Percentiles rank a stretch among this genome's conserved stretches.
These are phyloP conservation scores for Clonostachys chloroleuca DNA, from an alignment of 2,329 filamentous ascomycete genomes.

Conservation along the genomic window DNA sequence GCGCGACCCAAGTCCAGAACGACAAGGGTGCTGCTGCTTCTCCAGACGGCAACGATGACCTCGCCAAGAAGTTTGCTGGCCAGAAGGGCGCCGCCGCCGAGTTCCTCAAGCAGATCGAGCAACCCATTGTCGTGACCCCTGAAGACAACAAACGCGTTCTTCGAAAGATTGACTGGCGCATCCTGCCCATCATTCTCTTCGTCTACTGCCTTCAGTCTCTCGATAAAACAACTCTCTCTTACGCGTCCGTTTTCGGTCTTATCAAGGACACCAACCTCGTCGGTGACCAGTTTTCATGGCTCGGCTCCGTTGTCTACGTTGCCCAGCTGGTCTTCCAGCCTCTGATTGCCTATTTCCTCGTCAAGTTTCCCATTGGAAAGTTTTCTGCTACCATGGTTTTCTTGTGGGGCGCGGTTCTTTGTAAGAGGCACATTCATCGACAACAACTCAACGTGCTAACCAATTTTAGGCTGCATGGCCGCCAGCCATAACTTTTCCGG, in stretches of 20 bases:
- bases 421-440: slow-evolving; percentile 14
- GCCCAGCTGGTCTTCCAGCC: slow-evolving; percentile 38
- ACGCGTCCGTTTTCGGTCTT: slow-evolving; percentile 61
- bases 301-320: slow-evolving; percentile 35
- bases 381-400: slow-evolving; percentile 45
- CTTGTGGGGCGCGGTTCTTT: slow-evolving; percentile 46
- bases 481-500: slow-evolving; percentile 11
- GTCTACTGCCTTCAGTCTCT: slow-evolving; percentile 39
- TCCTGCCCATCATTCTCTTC: slow-evolving; percentile 45
- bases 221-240: slow-evolving; percentile 39
- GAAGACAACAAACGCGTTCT: slow-evolving; percentile 44
- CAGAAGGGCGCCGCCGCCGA: slow-evolving; percentile 39
- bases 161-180: slow-evolving; percentile 40
- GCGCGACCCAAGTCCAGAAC: no score
- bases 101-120: slow-evolving; percentile 37
- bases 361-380: slow-evolving; percentile 50
- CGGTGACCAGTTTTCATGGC: slow-evolving; percentile 59
- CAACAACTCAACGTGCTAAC: background rate
- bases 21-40: no score
- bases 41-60: no score
- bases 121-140: slow-evolving; percentile 40
- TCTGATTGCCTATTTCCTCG: slow-evolving; percentile 47
- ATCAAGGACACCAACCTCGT: slow-evolving; percentile 43
- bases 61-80: no score
- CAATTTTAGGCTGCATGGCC: background rate